These are phyloP conservation scores for Xylariaceae sp. DNA, from an alignment of 2,329 filamentous ascomycete species.

Conservation along the genomic window DNA sequence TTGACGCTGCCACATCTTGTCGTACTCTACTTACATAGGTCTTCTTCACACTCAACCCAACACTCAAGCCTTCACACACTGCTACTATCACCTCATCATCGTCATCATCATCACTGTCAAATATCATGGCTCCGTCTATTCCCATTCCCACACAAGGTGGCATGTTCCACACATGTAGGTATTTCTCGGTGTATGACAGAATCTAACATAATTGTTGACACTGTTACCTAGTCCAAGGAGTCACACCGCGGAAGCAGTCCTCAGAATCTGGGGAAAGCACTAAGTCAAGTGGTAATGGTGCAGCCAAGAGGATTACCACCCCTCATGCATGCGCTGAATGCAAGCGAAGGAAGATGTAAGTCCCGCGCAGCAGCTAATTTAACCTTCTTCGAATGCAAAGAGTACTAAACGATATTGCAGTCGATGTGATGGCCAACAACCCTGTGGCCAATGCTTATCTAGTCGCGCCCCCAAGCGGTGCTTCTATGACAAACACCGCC, in stretches of 20 bases:
- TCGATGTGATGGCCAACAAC: conserved; percentile 76
- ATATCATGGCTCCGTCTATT: conserved; percentile 43
- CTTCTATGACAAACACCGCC: conserved; percentile 76
- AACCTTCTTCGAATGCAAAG: conserved; percentile 6
- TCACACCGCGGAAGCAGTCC: conserved; percentile 47
- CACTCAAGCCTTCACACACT: conserved; percentile 5
- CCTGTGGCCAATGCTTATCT: conserved; percentile 78
- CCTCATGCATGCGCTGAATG: conserved; percentile 47
- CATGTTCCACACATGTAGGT: conserved; percentile 48
- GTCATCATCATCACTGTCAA: conserved; percentile 15
- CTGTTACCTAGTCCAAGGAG: conserved; percentile 43
- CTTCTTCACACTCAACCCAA: background rate
- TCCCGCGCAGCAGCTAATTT: conserved; percentile 6
- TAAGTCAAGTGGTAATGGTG: conserved; percentile 29
- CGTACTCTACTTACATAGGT: no score
- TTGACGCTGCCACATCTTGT: no score
- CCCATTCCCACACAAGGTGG: conserved; percentile 46
- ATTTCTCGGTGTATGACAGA: background rate
- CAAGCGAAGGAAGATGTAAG: conserved; percentile 71
- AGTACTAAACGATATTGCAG: conserved; percentile 32
- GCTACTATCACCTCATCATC: conserved; percentile 11
- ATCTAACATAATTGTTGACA: conserved; percentile 12
- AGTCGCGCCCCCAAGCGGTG: conserved; percentile 76
- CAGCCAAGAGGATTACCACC: conserved; percentile 33
- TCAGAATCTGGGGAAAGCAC: conserved; percentile 36